Percentiles rank a stretch among this genome's conserved stretches.
Conservation (phyloP, 108 stramenopile species). For the Cyclostephanos tholiformis region DNA sequence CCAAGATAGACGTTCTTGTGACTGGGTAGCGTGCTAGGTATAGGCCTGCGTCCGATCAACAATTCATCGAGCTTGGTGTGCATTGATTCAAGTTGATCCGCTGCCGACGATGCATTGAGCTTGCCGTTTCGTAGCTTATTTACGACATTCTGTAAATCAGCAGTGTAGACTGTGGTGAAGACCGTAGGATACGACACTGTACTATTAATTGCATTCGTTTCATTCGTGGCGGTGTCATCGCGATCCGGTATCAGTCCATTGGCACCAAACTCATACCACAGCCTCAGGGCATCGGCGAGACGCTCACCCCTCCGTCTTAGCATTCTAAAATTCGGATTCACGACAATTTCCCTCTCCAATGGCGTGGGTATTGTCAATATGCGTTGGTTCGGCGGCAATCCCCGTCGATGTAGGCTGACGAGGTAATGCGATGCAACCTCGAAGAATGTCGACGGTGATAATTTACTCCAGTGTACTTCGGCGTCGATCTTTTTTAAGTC, state of each 20-base stretch:
- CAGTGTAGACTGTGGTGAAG: slow-evolving; percentile 76
- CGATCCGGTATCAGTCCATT: slow-evolving; percentile 14
- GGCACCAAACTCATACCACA: slow-evolving; percentile 72
- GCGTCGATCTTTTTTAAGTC: slow-evolving; percentile 37
- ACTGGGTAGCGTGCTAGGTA: slow-evolving; percentile 77
- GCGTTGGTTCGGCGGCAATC: slow-evolving; percentile 67
- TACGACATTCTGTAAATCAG: slow-evolving; percentile 66
- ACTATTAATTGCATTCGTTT: neutral
- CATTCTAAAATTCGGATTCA: slow-evolving; percentile 75
- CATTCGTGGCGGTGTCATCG: neutral
- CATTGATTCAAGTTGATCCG: slow-evolving; percentile 51
- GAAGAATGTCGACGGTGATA: slow-evolving; percentile 72
- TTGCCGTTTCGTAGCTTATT: slow-evolving; percentile 54
- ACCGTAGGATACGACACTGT: slow-evolving; percentile 23
- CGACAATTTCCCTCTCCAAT: slow-evolving; percentile 58
- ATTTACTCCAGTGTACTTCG: slow-evolving; percentile 61
- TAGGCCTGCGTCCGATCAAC: slow-evolving; percentile 71
- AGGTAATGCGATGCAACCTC: slow-evolving; percentile 78
- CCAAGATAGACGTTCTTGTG: slow-evolving; percentile 74
- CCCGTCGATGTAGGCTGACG: slow-evolving; percentile 71
- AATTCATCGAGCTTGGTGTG: slow-evolving; percentile 51
- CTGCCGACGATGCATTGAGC: slow-evolving; percentile 53
- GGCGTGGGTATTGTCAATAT: slow-evolving; percentile 67
- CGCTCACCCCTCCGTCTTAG: slow-evolving; percentile 64
- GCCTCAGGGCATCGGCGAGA: slow-evolving; percentile 58